phyloP scores from a whole-genome alignment of 140 eudicot species.

The Senecio squalidus region DNA sequence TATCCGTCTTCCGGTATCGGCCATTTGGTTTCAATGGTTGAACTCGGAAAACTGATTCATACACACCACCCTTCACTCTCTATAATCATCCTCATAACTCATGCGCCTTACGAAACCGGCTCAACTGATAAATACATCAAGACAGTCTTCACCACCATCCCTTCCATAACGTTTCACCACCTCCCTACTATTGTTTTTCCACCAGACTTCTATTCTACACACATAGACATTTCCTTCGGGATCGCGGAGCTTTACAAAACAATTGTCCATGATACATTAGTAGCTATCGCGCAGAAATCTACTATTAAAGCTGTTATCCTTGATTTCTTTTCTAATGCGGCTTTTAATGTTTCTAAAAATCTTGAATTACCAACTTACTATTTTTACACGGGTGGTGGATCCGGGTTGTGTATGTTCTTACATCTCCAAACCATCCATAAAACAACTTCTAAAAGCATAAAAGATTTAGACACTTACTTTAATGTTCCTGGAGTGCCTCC shows the following conservation, averaged over 20 bases:
- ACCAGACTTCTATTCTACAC: background rate
- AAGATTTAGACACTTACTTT: constrained; percentile 22
- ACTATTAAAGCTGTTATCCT: constrained; percentile 34
- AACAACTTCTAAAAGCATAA: constrained; percentile 1
- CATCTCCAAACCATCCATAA: constrained; percentile 28
- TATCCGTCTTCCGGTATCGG: constrained; percentile 59
- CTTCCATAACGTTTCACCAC: constrained; percentile 49
- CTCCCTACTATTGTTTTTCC: constrained; percentile 30
- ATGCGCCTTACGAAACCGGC: constrained; percentile 33
- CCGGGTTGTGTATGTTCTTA: constrained; percentile 19
- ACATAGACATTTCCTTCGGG: constrained; percentile 18
- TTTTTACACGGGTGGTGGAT: constrained; percentile 32
- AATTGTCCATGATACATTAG: constrained; percentile 21
- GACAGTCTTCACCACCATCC: constrained; percentile 29
- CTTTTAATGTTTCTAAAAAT: constrained; percentile 22
- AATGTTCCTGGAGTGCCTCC: constrained; percentile 46
- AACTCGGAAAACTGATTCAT: constrained; percentile 40
- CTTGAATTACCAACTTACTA: constrained; percentile 43
- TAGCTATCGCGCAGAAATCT: constrained; percentile 24
- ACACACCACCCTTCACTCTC: constrained; percentile 33
- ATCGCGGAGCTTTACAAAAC: constrained; percentile 33
- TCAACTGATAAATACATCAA: constrained; percentile 32
- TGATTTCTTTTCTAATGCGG: constrained; percentile 45
- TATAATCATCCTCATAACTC: constrained; percentile 26
- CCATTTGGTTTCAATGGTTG: constrained; percentile 59